These are phyloP conservation scores for Colletotrichum godetiae DNA, from an alignment of 2,329 filamentous ascomycete genomes.

Conservation along the genomic window DNA sequence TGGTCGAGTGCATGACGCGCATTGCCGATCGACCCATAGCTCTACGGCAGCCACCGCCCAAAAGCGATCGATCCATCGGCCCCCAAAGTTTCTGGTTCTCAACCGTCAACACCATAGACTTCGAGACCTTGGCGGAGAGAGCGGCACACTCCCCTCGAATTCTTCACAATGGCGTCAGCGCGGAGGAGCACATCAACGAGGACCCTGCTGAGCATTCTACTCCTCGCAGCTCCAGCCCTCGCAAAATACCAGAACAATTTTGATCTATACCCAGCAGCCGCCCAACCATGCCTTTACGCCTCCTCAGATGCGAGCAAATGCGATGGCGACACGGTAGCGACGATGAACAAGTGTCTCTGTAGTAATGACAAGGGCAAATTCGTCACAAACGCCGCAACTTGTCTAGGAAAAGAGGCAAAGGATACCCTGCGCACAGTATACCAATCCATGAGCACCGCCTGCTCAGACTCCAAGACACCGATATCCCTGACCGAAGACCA, in stretches of 20 bases:
- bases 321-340: conserved; percentile 48
- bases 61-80: background rate
- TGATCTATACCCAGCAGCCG: conserved; percentile 52
- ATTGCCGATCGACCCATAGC: background rate
- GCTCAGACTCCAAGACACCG: conserved; percentile 55
- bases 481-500: conserved; percentile 53
- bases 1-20: background rate
- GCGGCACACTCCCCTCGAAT: background rate
- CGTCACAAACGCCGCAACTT: conserved; percentile 57
- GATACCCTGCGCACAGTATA: conserved; percentile 56
- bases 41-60: background rate
- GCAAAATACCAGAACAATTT: conserved; percentile 53
- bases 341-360: conserved; percentile 63
- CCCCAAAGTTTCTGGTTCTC: background rate
- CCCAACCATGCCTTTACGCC: conserved; percentile 56
- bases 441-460: conserved; percentile 55
- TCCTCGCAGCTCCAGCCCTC: conserved; percentile 34
- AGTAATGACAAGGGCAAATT: conserved; percentile 58
- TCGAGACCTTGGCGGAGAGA: background rate
- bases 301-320: conserved; percentile 55
- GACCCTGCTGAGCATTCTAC: conserved; percentile 41
- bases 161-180: conserved; percentile 19
- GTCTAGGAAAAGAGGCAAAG: conserved; percentile 52
- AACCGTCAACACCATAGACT: background rate
- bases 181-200: conserved; percentile 5